phyloP scores from a whole-genome alignment of 1,284 basidiomycete species.

The Sphagnurus paluster region DNA sequence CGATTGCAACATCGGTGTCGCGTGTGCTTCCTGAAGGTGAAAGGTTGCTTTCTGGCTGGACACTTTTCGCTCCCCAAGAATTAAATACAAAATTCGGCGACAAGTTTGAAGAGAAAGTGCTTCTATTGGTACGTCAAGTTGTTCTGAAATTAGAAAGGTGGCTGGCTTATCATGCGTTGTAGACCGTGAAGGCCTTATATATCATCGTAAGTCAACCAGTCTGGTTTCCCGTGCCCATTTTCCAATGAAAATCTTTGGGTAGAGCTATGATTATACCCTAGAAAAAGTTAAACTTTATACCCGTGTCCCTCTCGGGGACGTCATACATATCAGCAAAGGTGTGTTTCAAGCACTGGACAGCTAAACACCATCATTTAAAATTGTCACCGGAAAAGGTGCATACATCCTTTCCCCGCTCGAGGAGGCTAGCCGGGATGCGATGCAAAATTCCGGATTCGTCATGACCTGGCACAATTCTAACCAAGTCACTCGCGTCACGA shows the following conservation, averaged over 20 bases:
- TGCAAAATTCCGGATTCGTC: slow-evolving; percentile 85
- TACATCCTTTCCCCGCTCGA: slow-evolving; percentile 92
- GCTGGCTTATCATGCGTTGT: not conserved
- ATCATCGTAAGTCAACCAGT: slow-evolving; percentile 41
- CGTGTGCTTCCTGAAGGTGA: slow-evolving; percentile 85
- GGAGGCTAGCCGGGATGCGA: slow-evolving; percentile 82
- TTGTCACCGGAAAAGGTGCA: slow-evolving; percentile 51
- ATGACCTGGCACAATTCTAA: slow-evolving; percentile 71
- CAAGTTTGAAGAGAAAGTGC: slow-evolving; percentile 90
- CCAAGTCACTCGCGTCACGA: slow-evolving; percentile 73
- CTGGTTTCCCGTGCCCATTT: not conserved
- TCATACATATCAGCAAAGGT: slow-evolving; percentile 87
- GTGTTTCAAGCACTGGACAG: not conserved
- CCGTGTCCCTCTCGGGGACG: slow-evolving; percentile 82
- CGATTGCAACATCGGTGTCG: slow-evolving; percentile 84
- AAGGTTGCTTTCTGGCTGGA: slow-evolving; percentile 84
- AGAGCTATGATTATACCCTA: slow-evolving; percentile 90
- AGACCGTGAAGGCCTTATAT: slow-evolving; percentile 48
- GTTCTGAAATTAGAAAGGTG: not conserved
- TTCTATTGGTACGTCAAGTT: slow-evolving; percentile 72
- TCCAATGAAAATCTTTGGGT: slow-evolving; percentile 17
- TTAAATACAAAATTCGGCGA: slow-evolving; percentile 70
- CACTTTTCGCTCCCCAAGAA: slow-evolving; percentile 82
- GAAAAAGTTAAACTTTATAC: slow-evolving; percentile 91
- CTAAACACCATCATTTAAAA: slow-evolving; percentile 8